These are phyloP conservation scores for Ceratobasidium sp. DNA, from an alignment of 1,284 basidiomycete species.

Conservation along the genomic window DNA sequence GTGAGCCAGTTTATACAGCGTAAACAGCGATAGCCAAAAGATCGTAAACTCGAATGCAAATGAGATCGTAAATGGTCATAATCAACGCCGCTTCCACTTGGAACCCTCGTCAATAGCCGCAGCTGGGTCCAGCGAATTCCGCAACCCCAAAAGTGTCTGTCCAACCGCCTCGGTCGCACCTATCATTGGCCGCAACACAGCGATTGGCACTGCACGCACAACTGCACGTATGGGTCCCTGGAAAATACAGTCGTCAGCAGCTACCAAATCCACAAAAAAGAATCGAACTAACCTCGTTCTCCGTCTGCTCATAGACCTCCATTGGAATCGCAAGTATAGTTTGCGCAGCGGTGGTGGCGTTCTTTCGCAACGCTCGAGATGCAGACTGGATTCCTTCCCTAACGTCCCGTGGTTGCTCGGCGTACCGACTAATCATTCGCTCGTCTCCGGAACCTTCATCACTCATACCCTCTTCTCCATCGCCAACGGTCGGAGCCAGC, in stretches of 20 bases:
- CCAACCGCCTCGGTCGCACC: constrained; percentile 96
- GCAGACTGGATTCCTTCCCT: constrained; percentile 91
- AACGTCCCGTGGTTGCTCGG: constrained; percentile 87
- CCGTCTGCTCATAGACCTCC: constrained; percentile 96
- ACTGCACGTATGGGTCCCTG: constrained; percentile 93
- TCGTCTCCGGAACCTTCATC: constrained; percentile 54
- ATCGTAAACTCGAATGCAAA: constrained; percentile 8
- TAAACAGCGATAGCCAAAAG: constrained; percentile 10
- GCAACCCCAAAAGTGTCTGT: constrained; percentile 92
- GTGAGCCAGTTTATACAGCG: constrained; percentile 16
- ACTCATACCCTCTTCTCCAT: constrained; percentile 60
- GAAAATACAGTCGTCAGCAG: constrained; percentile 11
- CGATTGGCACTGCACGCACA: constrained; percentile 95
- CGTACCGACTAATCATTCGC: constrained; percentile 81
- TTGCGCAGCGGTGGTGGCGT: constrained; percentile 93
- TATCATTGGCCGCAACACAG: constrained; percentile 95
- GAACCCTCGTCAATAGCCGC: constrained; percentile 42
- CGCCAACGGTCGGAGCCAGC: constrained; percentile 48
- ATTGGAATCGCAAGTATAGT: constrained; percentile 98
- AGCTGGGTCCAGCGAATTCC: constrained; percentile 87
- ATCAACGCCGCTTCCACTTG: constrained; percentile 41
- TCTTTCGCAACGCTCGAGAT: constrained; percentile 85
- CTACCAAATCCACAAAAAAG: not conserved
- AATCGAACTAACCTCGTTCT: constrained; percentile 75
- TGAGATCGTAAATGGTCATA: constrained; percentile 5